Evolutionary conservation across 2,329 filamentous ascomycete species (phyloP), one percentile per base, ranked within the genome.

Genomic region (Colletotrichum sp.): DNA sequence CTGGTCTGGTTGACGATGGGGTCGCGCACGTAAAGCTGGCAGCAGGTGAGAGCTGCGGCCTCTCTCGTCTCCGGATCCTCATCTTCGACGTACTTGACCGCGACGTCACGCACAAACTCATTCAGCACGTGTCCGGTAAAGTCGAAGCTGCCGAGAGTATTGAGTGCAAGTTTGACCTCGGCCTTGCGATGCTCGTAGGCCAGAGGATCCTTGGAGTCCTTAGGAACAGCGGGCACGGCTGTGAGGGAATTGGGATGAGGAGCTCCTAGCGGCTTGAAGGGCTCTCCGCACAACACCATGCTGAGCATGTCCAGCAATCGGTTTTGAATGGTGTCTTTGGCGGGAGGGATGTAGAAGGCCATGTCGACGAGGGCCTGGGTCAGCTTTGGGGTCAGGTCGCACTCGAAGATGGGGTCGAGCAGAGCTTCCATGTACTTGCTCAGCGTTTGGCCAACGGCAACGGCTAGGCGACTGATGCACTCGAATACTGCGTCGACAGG

Each of bases 381-480:
- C 29, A 99, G 89, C 77, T 97, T 97, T 70, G 96, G 94, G 47
- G 95, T 98, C 66, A 99, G 88, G 63, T 98, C 97, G 81, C 97
- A 99, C 18, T 95, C 96, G 83, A 99, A 99, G 73, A 99, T 98
- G 13, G 97, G 96, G 78, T 98, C 96, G 12, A 99, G 89, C 33
- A 99, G 87, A 15, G 96, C 94, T 81, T 98, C 96, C 92, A 99
- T 98, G 81, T 98, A 98, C 84, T 98, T 99, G 88, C 95, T 98
- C 67, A 99, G 88, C 0, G 96, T 97, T 85, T 99, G 97, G 2
- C 97, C 97, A 34, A 98, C 97, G 5, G 97, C 97, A 59, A 98
- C 93, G 1, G 97, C 95, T 66, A 99, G 90, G 86, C 98, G 96
- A 82, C 97, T 99, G 82, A 99, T 97, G 83, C 97, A 99, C 83